phyloP scores from a whole-genome alignment of 805 yeast species.

The Ogataea polymorpha region DNA sequence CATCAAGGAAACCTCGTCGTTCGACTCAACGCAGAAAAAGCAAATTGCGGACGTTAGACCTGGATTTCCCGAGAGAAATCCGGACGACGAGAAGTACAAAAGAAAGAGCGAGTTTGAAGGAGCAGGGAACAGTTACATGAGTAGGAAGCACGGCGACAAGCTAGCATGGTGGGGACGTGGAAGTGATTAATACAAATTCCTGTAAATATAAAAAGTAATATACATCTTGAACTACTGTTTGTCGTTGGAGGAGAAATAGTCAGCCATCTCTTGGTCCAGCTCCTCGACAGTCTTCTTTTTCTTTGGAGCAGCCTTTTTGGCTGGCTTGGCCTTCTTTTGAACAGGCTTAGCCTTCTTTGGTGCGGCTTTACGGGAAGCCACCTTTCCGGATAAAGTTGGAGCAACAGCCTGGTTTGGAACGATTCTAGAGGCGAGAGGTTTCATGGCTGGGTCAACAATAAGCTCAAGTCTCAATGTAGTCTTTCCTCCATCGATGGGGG shows the following conservation, averaged over 20 bases:
- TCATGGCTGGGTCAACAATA: conserved; percentile 78
- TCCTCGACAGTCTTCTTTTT: conserved; percentile 80
- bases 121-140: conserved; percentile 58
- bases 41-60: conserved; percentile 30
- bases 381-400: conserved; percentile 9
- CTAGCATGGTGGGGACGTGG: conserved; percentile 23
- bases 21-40: conserved; percentile 27
- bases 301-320: conserved; percentile 27
- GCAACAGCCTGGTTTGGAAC: conserved; percentile 39
- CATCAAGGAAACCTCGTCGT: conserved; percentile 34
- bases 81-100: conserved; percentile 36
- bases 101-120: conserved; percentile 69
- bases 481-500: conserved; percentile 88
- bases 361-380: conserved; percentile 26
- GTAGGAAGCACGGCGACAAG: conserved; percentile 37
- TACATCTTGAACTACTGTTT: conserved; percentile 6
- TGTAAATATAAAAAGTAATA: conserved; percentile 2
- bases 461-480: conserved; percentile 74
- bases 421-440: conserved; percentile 73
- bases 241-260: conserved; percentile 69
- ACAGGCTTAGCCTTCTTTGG: conserved; percentile 51
- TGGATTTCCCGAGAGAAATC: conserved; percentile 32
- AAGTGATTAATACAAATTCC: conserved; percentile 12
- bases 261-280: conserved; percentile 97
- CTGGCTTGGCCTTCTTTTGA: conserved; percentile 23